Percentiles rank a stretch among this genome's conserved stretches.
Conservation (phyloP, 148 eudicot genomes). For the Camellia sinensis region DNA sequence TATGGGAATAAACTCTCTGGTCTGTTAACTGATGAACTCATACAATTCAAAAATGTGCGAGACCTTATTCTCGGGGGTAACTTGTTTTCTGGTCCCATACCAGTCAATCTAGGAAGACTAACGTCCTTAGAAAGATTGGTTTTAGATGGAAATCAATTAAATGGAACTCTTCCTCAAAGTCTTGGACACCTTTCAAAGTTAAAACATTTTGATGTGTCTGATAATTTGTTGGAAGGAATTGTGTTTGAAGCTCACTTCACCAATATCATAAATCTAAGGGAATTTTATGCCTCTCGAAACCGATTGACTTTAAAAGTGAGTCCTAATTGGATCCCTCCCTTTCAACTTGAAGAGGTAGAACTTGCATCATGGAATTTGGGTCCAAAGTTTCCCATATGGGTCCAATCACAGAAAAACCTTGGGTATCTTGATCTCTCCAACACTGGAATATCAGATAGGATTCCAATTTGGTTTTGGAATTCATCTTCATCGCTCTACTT, state of each 20-base stretch:
- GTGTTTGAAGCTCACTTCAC: conserved; percentile 16
- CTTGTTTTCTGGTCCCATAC: background rate
- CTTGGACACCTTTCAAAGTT: conserved; percentile 12
- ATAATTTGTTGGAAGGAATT: conserved; percentile 11
- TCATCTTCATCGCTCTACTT: background rate
- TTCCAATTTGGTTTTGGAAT: background rate
- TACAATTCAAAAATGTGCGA: background rate
- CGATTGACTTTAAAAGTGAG: conserved; percentile 7
- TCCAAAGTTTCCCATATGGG: background rate
- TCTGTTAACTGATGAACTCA: background rate
- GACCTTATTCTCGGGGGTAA: background rate
- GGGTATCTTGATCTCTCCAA: background rate
- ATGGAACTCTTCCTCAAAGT: conserved; percentile 14
- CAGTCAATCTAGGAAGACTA: background rate
- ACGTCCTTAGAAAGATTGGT: background rate
- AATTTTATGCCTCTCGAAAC: background rate
- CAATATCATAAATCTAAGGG: background rate
- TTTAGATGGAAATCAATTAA: background rate
- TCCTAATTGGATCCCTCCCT: conserved; percentile 12
- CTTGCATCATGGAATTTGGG: conserved; percentile 7
- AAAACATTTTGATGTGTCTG: background rate
- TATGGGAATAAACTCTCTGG: background rate
- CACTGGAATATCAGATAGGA: background rate
- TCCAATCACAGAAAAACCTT: background rate
- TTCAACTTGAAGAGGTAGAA: background rate